Conservation (phyloP, 2,329 filamentous ascomycete species). For the Zelopaecilomyces penicillatus region DNA sequence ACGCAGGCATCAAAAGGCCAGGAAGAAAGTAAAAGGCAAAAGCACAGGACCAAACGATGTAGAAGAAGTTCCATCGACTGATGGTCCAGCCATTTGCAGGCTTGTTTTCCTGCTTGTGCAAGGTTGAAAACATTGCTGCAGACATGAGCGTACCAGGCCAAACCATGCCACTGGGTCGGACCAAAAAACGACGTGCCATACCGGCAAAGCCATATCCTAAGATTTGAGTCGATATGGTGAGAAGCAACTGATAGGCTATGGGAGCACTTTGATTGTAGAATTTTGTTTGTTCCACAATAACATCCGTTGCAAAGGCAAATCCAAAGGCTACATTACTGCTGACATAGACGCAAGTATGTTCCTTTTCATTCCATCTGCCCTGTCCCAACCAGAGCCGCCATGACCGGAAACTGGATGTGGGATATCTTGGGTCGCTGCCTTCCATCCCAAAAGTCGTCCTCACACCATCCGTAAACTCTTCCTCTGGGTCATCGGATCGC, state of each 20-base stretch:
- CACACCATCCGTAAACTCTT: slow-evolving; percentile 44
- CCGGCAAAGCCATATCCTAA: slow-evolving; percentile 82
- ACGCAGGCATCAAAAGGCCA: slow-evolving; percentile 69
- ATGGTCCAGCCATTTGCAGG: slow-evolving; percentile 75
- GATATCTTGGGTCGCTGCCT: slow-evolving; percentile 10
- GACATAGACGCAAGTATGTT: slow-evolving; percentile 82
- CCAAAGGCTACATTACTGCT: slow-evolving; percentile 86
- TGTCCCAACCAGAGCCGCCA: slow-evolving; percentile 69
- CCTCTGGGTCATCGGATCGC: slow-evolving; percentile 43
- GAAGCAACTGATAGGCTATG: slow-evolving; percentile 69
- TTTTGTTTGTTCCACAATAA: slow-evolving; percentile 82
- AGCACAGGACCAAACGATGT: slow-evolving; percentile 59
- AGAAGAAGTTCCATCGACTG: slow-evolving; percentile 77
- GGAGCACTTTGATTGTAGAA: slow-evolving; percentile 79
- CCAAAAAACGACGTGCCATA: slow-evolving; percentile 69
- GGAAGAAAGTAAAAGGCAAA: slow-evolving; percentile 82
- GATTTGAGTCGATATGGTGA: slow-evolving; percentile 80
- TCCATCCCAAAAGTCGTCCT: slow-evolving; percentile 15
- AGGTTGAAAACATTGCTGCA: slow-evolving; percentile 78
- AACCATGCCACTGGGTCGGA: slow-evolving; percentile 81
- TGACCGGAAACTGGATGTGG: not conserved
- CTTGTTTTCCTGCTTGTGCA: slow-evolving; percentile 79
- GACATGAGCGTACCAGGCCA: slow-evolving; percentile 87
- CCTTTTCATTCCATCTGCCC: slow-evolving; percentile 79
- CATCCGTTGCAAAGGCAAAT: slow-evolving; percentile 81